A percentile compares a stretch with the other conserved stretches of the same genome.
Conservation (phyloP, 306 rosid species). For the Cicer cuneatum region DNA sequence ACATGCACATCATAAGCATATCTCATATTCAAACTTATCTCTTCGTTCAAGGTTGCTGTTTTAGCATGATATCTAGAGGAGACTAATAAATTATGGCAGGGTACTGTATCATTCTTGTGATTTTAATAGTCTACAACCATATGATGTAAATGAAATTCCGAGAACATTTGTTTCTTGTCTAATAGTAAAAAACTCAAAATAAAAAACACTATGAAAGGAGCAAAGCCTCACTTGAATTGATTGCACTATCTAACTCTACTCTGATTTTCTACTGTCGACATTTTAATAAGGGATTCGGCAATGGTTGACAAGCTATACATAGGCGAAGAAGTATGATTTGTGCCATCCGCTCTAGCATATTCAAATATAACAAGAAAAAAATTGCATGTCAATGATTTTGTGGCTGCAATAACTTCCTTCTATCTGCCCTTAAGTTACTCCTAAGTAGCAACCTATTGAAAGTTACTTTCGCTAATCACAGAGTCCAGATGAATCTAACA, state of each 20-base stretch:
- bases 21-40: slow-evolving; percentile 1
- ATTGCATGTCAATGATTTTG: slow-evolving; percentile 22
- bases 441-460: slow-evolving; percentile 23
- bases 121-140: slow-evolving; percentile 35
- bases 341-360: slow-evolving; percentile 15
- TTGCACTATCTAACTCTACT: slow-evolving; percentile 10
- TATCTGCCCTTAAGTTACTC: slow-evolving; percentile 13
- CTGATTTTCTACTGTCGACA: slow-evolving; percentile 14
- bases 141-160: slow-evolving; percentile 22
- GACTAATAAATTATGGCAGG: not conserved
- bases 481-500: slow-evolving; percentile 30
- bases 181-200: slow-evolving; percentile 18
- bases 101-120: slow-evolving; percentile 15
- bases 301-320: slow-evolving; percentile 7
- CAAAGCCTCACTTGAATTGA: slow-evolving; percentile 16
- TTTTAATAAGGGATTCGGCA: not conserved
- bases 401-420: slow-evolving; percentile 16
- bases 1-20: slow-evolving; percentile 15
- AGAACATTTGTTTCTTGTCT: slow-evolving; percentile 26
- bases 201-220: slow-evolving; percentile 8
- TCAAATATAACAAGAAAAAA: slow-evolving; percentile 18
- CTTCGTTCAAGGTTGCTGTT: slow-evolving; percentile 16
- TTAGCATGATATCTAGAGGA: slow-evolving; percentile 16
- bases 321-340: not conserved
- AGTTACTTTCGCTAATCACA: slow-evolving; percentile 31